A percentile compares a stretch with the other conserved stretches of the same genome.
These are phyloP conservation scores for Diutina catenulata DNA, from an alignment of 1,139 yeast species.

Conservation along the genomic window DNA sequence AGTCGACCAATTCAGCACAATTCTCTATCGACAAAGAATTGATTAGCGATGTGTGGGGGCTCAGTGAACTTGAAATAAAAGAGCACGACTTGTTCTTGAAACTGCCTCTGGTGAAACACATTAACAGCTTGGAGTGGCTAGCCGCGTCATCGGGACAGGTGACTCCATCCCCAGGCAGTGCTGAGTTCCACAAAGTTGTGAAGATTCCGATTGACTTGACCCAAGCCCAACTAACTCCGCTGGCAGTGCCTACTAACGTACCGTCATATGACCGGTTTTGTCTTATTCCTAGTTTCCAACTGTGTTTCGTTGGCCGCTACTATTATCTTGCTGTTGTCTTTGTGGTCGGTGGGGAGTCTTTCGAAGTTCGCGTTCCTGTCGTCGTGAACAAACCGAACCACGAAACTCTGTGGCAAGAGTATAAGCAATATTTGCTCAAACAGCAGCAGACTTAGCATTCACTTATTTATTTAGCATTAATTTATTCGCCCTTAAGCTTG, in stretches of 20 bases:
- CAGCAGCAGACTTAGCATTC: neutral
- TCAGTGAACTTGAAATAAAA: slow-evolving; percentile 1
- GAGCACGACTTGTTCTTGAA: neutral
- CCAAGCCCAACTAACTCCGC: neutral
- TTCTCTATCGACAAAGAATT: neutral
- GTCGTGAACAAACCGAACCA: neutral
- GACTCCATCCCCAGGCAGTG: too few relatives aligned
- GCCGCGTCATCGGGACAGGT: too few relatives aligned
- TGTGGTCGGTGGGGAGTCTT: neutral
- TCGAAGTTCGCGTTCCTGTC: neutral
- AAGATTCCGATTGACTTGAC: neutral
- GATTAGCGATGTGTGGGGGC: slow-evolving; percentile 2
- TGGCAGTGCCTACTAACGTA: neutral
- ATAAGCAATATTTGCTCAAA: neutral
- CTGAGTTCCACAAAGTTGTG: neutral
- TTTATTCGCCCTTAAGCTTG: neutral
- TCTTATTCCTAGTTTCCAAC: slow-evolving; percentile 18
- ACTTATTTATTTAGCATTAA: neutral
- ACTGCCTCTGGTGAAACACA: neutral
- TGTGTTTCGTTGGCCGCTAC: slow-evolving; percentile 17
- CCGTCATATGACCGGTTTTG: slow-evolving; percentile 7
- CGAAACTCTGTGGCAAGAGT: neutral
- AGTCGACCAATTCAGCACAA: neutral
- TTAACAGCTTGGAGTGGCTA: neutral
- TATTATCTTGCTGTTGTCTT: slow-evolving; percentile 12